Conservation (phyloP, 148 eudicot species). For the Simmondsia chinensis region DNA sequence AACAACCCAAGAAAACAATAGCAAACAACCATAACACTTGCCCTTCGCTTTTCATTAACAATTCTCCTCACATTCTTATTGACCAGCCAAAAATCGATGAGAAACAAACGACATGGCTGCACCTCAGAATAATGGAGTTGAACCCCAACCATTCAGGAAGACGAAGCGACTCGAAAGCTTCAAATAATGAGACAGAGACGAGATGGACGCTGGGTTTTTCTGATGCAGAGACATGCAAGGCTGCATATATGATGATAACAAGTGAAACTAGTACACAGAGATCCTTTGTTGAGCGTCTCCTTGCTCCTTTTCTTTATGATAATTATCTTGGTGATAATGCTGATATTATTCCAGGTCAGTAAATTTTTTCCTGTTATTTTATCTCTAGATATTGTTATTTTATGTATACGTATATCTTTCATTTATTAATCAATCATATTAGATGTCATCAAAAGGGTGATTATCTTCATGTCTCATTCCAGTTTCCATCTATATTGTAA, state of each 20-base stretch:
- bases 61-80: not conserved
- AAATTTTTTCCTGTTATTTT: too few species aligned
- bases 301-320: conserved; percentile 32
- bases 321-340: conserved; percentile 11
- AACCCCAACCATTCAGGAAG: conserved; percentile 17
- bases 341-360: conserved; percentile 22
- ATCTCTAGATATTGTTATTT: too few species aligned
- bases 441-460: too few species aligned
- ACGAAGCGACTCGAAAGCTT: conserved; percentile 9
- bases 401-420: too few species aligned
- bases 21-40: too few species aligned
- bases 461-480: too few species aligned
- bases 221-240: conserved; percentile 28
- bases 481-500: too few species aligned
- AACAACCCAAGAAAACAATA: too few species aligned
- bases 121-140: conserved; percentile 33
- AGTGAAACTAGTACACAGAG: conserved; percentile 44
- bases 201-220: conserved; percentile 51
- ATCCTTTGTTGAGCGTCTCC: conserved; percentile 29
- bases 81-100: conserved; percentile 38
- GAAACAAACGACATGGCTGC: conserved; percentile 35
- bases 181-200: conserved; percentile 18
- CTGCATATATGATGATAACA: conserved; percentile 25
- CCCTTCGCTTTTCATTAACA: too few species aligned
- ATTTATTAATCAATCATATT: too few species aligned